phyloP scores from a whole-genome alignment of 108 stramenopile species.

The Fragilaria crotonensis region DNA sequence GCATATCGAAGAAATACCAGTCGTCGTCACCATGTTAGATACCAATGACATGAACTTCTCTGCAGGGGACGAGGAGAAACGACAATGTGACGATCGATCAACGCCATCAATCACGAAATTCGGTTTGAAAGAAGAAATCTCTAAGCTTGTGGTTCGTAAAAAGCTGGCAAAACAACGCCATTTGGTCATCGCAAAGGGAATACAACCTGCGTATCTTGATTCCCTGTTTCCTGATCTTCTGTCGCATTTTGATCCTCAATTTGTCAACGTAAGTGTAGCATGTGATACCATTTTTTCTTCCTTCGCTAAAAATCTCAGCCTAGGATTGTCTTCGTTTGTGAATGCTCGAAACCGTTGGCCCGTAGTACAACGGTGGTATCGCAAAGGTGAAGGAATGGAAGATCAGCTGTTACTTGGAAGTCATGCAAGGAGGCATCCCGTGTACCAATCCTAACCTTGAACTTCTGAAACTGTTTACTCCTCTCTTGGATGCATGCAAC shows the following conservation, averaged over 20 bases:
- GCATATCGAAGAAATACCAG: too few species aligned
- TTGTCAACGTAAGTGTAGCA: slow-evolving; percentile 26
- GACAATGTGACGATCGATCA: too few species aligned
- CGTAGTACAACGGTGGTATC: slow-evolving; percentile 73
- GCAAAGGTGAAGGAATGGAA: slow-evolving; percentile 85
- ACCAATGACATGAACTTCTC: too few species aligned
- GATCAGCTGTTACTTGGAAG: slow-evolving; percentile 86
- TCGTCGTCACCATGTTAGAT: too few species aligned
- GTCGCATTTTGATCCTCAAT: slow-evolving; percentile 66
- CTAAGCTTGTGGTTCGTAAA: slow-evolving; percentile 61
- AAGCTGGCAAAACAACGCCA: slow-evolving; percentile 78
- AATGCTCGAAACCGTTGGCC: not conserved
- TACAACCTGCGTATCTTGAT: slow-evolving; percentile 70
- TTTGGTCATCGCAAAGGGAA: slow-evolving; percentile 50
- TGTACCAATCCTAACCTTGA: slow-evolving; percentile 62
- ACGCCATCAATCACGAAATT: slow-evolving; percentile 19
- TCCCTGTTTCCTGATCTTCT: slow-evolving; percentile 56
- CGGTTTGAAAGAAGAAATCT: slow-evolving; percentile 40
- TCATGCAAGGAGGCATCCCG: slow-evolving; percentile 81
- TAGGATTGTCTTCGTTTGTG: not conserved
- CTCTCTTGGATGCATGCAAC: slow-evolving; percentile 67
- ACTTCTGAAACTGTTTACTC: slow-evolving; percentile 41
- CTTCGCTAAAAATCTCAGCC: not conserved
- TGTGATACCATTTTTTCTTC: not conserved
- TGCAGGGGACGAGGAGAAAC: too few species aligned